phyloP scores from a whole-genome alignment of 805 yeast species.

The Wickerhamomyces canadensis region DNA sequence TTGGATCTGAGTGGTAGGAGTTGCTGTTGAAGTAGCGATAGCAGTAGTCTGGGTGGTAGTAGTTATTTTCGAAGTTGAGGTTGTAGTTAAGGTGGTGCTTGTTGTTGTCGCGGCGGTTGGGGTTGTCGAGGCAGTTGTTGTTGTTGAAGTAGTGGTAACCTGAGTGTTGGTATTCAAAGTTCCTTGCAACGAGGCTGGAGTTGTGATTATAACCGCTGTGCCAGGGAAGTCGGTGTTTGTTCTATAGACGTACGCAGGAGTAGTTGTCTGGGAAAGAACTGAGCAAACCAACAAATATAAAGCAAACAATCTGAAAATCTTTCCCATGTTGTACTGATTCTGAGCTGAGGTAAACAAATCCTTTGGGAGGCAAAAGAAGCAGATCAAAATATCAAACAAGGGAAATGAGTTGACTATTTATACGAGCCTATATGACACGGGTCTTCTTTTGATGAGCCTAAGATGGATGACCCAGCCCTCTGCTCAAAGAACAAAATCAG shows the following conservation, averaged over 20 bases:
- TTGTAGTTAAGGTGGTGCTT: too few relatives aligned
- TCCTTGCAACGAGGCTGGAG: constrained; percentile 10
- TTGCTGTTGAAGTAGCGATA: constrained; percentile 8
- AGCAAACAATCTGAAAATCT: neutral
- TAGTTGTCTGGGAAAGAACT: constrained; percentile 3
- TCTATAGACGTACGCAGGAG: constrained; percentile 12
- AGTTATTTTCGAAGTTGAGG: constrained; percentile 11
- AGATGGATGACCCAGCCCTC: too few relatives aligned
- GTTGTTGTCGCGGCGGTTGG: too few relatives aligned
- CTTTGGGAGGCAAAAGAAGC: too few relatives aligned
- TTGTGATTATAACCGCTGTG: constrained; percentile 14
- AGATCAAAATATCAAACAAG: too few relatives aligned
- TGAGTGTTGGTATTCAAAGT: constrained; percentile 15
- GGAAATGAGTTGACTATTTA: too few relatives aligned
- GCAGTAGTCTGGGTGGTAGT: constrained; percentile 12
- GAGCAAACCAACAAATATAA: neutral
- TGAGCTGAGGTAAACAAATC: too few relatives aligned
- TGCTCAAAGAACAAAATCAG: too few relatives aligned
- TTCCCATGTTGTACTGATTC: too few relatives aligned
- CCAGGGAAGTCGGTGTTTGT: constrained; percentile 16
- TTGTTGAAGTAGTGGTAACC: constrained; percentile 8
- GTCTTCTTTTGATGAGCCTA: too few relatives aligned
- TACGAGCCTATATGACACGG: too few relatives aligned
- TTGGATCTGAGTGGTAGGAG: neutral
- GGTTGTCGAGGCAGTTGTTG: constrained; percentile 1